Evolutionary conservation across 495 filamentous ascomycete genomes (phyloP).

Genomic region (Sporormia fimetaria): DNA sequence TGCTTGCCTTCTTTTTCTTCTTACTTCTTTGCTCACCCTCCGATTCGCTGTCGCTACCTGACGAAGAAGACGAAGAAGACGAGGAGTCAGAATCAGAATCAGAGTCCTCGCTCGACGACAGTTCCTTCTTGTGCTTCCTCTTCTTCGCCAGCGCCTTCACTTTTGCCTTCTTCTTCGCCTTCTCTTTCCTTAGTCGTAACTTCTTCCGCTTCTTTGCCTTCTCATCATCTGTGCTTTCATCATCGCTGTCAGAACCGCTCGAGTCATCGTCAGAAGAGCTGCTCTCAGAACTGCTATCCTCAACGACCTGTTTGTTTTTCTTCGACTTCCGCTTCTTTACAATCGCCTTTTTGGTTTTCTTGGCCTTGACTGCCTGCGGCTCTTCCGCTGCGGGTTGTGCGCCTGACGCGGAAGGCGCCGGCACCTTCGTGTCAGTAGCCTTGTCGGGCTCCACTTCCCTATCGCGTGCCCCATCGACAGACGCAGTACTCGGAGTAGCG

Average conservation of each 20-base stretch:
- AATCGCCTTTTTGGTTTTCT: too few species aligned
- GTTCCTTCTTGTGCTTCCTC: conserved; percentile 11
- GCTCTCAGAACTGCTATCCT: conserved; percentile 1
- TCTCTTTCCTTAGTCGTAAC: too few species aligned
- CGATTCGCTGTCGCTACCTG: too few species aligned
- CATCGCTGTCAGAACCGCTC: conserved; percentile 2
- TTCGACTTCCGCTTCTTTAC: conserved; percentile 30
- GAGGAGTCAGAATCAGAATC: background rate
- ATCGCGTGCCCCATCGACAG: too few species aligned
- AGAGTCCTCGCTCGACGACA: conserved; percentile 2
- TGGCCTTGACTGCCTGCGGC: too few species aligned
- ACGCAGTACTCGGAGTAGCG: too few species aligned
- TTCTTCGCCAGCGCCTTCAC: conserved; percentile 13
- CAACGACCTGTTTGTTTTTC: conserved; percentile 24
- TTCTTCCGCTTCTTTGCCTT: conserved; percentile 11
- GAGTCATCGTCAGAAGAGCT: background rate
- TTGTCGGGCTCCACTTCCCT: too few species aligned
- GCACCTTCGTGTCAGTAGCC: too few species aligned
- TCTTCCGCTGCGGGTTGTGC: too few species aligned
- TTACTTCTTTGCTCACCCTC: too few species aligned
- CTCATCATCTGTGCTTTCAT: conserved; percentile 5
- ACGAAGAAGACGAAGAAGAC: conserved; percentile 8
- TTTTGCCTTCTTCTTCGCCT: conserved; percentile 30
- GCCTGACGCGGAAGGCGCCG: too few species aligned
- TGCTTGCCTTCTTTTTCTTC: conserved; percentile 32